Evolutionary conservation across 2,329 filamentous ascomycete species (phyloP).

Genomic region (Aureobasidium lini): DNA sequence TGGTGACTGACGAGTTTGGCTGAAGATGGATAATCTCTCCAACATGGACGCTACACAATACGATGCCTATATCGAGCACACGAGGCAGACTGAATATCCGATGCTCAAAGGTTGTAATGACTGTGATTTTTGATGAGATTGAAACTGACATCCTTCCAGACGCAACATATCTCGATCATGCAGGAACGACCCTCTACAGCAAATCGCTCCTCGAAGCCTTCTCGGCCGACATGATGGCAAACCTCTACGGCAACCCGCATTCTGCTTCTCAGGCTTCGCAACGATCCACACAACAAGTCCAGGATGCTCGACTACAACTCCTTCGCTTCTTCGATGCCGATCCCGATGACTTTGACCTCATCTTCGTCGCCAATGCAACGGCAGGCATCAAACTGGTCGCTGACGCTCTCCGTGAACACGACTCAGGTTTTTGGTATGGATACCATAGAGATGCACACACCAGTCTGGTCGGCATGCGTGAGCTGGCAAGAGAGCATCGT

Average conservation of each 20-base stretch:
- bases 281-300: constrained; percentile 61
- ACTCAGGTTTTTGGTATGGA: constrained; percentile 66
- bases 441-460: constrained; percentile 85
- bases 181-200: constrained; percentile 60
- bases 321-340: constrained; percentile 74
- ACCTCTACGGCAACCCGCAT: constrained; percentile 85
- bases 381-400: constrained; percentile 81
- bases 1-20: not conserved
- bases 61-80: constrained; percentile 39
- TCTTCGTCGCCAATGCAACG: constrained; percentile 90
- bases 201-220: constrained; percentile 65
- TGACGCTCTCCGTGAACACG: constrained; percentile 64
- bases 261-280: constrained; percentile 73
- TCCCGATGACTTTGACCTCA: constrained; percentile 73
- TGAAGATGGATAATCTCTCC: constrained; percentile 27
- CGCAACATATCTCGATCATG: constrained; percentile 75
- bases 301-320: constrained; percentile 66
- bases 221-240: constrained; percentile 65
- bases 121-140: not conserved
- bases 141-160: not conserved
- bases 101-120: constrained; percentile 20
- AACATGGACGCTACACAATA: constrained; percentile 24
- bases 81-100: constrained; percentile 43
- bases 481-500: constrained; percentile 57
- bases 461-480: constrained; percentile 71